Evolutionary conservation across 1,284 basidiomycete genomes (phyloP).

Genomic region (Ganoderma lingzhi): DNA sequence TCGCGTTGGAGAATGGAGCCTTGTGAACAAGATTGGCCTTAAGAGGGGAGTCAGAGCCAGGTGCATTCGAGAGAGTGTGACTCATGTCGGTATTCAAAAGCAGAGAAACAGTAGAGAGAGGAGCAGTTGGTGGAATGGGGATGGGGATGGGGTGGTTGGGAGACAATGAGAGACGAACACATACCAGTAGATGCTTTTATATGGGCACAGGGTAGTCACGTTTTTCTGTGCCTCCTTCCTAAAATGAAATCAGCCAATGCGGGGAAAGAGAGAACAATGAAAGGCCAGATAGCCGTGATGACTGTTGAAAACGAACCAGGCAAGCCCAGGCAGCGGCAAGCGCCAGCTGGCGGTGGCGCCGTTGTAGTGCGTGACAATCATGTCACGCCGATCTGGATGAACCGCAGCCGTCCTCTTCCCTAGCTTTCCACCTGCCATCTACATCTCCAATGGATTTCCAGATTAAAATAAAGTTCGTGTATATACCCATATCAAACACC

Average conservation of each 20-base stretch:
- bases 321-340: too few relatives aligned
- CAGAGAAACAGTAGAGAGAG: background rate
- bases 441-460: too few relatives aligned
- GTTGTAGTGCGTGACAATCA: too few relatives aligned
- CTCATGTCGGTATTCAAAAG: background rate
- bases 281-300: background rate
- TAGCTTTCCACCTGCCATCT: too few relatives aligned
- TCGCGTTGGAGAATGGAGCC: background rate
- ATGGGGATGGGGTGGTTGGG: background rate
- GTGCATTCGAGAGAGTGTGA: background rate
- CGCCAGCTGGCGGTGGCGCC: too few relatives aligned
- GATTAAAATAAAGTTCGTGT: too few relatives aligned
- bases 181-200: background rate
- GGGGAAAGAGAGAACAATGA: slow-evolving; percentile 13
- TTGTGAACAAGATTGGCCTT: background rate
- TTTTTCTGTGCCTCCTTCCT: background rate
- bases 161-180: background rate
- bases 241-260: background rate
- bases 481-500: too few relatives aligned
- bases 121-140: background rate
- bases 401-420: too few relatives aligned
- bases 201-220: background rate
- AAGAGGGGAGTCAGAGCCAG: background rate
- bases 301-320: too few relatives aligned
- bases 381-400: too few relatives aligned